A percentile compares a stretch with the other conserved stretches of the same genome.
phyloP scores from a whole-genome alignment of 2,329 filamentous ascomycete species.

The Aciculosporium take region DNA sequence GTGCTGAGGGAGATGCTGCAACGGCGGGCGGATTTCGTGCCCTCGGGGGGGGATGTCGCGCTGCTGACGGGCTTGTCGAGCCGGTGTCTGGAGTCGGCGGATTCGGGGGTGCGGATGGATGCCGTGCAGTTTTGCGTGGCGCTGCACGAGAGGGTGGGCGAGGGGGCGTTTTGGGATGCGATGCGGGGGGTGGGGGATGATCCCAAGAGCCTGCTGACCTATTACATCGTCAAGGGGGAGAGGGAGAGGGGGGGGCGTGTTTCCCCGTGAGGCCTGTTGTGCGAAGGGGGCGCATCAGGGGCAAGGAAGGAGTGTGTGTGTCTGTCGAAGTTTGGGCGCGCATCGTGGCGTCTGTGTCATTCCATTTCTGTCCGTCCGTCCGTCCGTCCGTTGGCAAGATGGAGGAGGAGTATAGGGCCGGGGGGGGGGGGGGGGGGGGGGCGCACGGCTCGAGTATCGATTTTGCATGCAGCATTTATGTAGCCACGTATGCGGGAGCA shows the following conservation, averaged over 20 bases:
- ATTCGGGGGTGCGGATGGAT: constrained; percentile 55
- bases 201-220: constrained; percentile 63
- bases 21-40: constrained; percentile 31
- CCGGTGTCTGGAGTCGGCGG: constrained; percentile 44
- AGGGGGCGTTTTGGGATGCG: constrained; percentile 51
- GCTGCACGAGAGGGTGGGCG: constrained; percentile 48
- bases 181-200: constrained; percentile 54
- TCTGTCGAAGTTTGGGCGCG: too few species aligned
- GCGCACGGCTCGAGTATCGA: too few species aligned
- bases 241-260: constrained; percentile 27
- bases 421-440: too few species aligned
- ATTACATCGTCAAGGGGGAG: constrained; percentile 63
- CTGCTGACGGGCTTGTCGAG: constrained; percentile 36
- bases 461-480: too few species aligned
- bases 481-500: too few species aligned
- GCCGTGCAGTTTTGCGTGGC: constrained; percentile 69
- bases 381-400: too few species aligned
- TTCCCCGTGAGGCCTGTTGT: not conserved
- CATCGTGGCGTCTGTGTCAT: not conserved
- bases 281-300: not conserved
- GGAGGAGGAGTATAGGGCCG: too few species aligned
- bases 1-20: constrained; percentile 47
- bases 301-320: not conserved
- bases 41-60: constrained; percentile 35
- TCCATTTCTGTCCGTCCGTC: not conserved